These are phyloP conservation scores for Henckelia pumila DNA, from an alignment of 257 asterid genomes.

Conservation along the genomic window DNA sequence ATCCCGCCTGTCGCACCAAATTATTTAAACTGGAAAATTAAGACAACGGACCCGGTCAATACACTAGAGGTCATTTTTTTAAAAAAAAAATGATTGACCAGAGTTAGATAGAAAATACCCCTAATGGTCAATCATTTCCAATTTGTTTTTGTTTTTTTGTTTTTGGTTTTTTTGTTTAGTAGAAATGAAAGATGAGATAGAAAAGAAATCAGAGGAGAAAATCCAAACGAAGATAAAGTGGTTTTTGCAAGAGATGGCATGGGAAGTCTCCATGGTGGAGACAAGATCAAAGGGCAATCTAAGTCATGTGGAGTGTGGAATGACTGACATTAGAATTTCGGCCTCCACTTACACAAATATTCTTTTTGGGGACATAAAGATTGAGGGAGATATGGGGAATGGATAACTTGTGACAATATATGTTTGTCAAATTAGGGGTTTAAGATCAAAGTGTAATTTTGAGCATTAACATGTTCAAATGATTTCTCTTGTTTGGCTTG, in stretches of 20 bases:
- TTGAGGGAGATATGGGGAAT: not conserved
- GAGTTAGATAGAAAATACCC: too few relatives aligned
- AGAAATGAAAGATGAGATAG: not conserved
- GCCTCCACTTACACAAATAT: not conserved
- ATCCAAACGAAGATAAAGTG: not conserved
- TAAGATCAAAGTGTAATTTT: not conserved
- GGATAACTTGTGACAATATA: not conserved
- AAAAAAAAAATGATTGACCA: too few relatives aligned
- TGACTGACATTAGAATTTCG: not conserved
- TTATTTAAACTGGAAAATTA: too few relatives aligned
- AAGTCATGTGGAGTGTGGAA: not conserved
- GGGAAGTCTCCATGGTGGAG: not conserved
- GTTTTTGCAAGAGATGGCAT: not conserved
- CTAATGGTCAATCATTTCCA: too few relatives aligned
- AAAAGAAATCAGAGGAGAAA: too few relatives aligned
- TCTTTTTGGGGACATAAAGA: not conserved
- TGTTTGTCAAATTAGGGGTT: not conserved
- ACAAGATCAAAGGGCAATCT: slow-evolving; percentile 1
- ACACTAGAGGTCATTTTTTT: too few relatives aligned
- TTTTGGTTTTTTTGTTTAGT: too few relatives aligned
- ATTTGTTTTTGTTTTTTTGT: too few relatives aligned
- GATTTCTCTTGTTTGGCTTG: not conserved
- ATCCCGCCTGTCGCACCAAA: too few relatives aligned
- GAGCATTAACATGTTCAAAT: not conserved
- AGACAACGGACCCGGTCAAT: too few relatives aligned